A percentile compares a stretch with the other conserved stretches of the same genome.
Conservation (phyloP, 1,139 yeast genomes). For the Geotrichum reessii region DNA sequence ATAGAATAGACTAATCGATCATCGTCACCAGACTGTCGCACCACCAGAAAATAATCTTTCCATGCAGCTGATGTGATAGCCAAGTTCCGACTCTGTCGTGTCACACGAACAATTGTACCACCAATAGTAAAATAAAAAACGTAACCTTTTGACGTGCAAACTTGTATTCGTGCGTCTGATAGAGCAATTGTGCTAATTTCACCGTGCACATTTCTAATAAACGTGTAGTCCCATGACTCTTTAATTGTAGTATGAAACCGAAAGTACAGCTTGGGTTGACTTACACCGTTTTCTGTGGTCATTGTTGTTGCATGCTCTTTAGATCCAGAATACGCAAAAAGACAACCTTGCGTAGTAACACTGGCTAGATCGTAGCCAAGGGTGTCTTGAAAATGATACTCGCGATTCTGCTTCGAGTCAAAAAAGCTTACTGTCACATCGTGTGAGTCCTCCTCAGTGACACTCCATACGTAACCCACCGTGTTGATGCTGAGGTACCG, state of each 20-base stretch:
- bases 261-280: conserved; percentile 24
- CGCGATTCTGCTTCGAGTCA: conserved; percentile 71
- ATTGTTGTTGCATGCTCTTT: conserved; percentile 5
- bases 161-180: conserved; percentile 44
- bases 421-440: conserved; percentile 82
- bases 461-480: conserved; percentile 79
- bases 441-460: conserved; percentile 54
- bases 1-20: conserved; percentile 35
- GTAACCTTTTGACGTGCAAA: conserved; percentile 55
- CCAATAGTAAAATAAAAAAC: conserved; percentile 49
- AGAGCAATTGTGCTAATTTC: conserved; percentile 47
- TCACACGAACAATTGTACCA: conserved; percentile 52
- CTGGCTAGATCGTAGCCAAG: conserved; percentile 70
- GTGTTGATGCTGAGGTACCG: conserved; percentile 78
- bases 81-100: conserved; percentile 44
- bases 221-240: conserved; percentile 39
- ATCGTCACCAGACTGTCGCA: conserved; percentile 28
- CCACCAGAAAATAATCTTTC: conserved; percentile 43
- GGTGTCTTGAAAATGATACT: conserved; percentile 79
- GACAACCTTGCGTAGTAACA: conserved; percentile 57
- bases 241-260: conserved; percentile 31
- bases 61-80: conserved; percentile 52
- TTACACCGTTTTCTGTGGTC: conserved; percentile 13
- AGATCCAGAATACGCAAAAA: conserved; percentile 45
- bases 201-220: conserved; percentile 32